Conservation (phyloP, 75 land plant genomes). For the Azolla pinnata region DNA sequence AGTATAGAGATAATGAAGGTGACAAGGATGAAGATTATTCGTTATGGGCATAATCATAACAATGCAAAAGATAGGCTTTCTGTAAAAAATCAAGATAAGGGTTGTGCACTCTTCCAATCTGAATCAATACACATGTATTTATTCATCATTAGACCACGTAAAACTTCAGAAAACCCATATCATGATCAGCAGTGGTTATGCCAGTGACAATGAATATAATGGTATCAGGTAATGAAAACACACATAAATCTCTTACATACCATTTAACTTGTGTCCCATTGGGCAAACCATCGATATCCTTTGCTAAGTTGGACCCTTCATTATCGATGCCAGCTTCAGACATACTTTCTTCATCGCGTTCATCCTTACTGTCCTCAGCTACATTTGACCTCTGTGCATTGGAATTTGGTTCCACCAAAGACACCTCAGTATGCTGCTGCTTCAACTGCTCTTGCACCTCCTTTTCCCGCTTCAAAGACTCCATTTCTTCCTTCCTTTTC, state of each 20-base stretch:
- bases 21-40: too few relatives aligned
- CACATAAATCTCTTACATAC: not conserved
- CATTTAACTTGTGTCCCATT: constrained; percentile 3
- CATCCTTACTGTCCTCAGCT: constrained; percentile 12
- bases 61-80: too few relatives aligned
- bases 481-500: constrained; percentile 59
- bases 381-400: not conserved
- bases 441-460: constrained; percentile 35
- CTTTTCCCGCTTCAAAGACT: constrained; percentile 49
- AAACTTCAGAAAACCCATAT: too few relatives aligned
- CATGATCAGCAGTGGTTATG: too few relatives aligned
- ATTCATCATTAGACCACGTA: too few relatives aligned
- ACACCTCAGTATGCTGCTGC: constrained; percentile 17
- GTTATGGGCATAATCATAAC: too few relatives aligned
- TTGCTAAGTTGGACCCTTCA: not conserved
- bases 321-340: not conserved
- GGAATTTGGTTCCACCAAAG: not conserved
- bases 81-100: too few relatives aligned
- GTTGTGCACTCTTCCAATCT: too few relatives aligned
- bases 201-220: too few relatives aligned
- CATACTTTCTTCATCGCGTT: not conserved
- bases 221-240: too few relatives aligned
- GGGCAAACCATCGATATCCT: not conserved
- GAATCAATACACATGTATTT: too few relatives aligned
- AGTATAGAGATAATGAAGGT: not conserved